Evolutionary conservation across 2,329 filamentous ascomycete species (phyloP).

Genomic region (Verticillium zaregamsianum): DNA sequence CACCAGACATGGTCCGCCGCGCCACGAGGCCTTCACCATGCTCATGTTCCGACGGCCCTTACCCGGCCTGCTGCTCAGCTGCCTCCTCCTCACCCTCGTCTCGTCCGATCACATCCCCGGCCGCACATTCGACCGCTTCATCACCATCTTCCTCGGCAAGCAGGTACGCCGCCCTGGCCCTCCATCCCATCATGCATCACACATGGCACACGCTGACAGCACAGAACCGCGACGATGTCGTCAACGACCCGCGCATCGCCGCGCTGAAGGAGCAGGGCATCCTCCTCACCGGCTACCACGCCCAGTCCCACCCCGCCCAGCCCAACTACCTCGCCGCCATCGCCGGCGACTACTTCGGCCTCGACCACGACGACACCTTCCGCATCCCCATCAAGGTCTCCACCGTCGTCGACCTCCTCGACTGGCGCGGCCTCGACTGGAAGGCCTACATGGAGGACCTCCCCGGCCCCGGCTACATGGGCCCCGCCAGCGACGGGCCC

Average conservation of each 20-base stretch:
- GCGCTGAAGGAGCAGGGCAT: constrained; percentile 39
- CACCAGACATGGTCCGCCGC: background rate
- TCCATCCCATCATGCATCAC: constrained; percentile 5
- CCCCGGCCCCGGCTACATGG: constrained; percentile 37
- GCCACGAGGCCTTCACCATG: constrained; percentile 1
- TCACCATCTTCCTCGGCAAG: constrained; percentile 41
- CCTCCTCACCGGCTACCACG: constrained; percentile 38
- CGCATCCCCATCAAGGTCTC: constrained; percentile 37
- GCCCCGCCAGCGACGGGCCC: constrained; percentile 26
- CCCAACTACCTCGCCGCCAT: constrained; percentile 44
- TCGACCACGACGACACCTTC: constrained; percentile 40
- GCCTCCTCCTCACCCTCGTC: background rate
- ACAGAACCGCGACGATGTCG: constrained; percentile 39
- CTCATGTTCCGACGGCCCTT: background rate
- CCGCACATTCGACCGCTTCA: constrained; percentile 35
- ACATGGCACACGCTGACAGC: background rate
- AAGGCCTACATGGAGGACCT: constrained; percentile 29
- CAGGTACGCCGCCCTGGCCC: constrained; percentile 22
- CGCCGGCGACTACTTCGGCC: constrained; percentile 42
- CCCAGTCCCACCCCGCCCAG: constrained; percentile 41
- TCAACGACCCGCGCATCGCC: constrained; percentile 31
- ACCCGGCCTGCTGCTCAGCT: background rate
- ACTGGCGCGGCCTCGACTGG: constrained; percentile 24
- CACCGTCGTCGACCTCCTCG: constrained; percentile 29
- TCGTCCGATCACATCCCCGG: constrained; percentile 21